phyloP scores from a whole-genome alignment of 345 rosid genomes.

The Lepidium sativum region DNA sequence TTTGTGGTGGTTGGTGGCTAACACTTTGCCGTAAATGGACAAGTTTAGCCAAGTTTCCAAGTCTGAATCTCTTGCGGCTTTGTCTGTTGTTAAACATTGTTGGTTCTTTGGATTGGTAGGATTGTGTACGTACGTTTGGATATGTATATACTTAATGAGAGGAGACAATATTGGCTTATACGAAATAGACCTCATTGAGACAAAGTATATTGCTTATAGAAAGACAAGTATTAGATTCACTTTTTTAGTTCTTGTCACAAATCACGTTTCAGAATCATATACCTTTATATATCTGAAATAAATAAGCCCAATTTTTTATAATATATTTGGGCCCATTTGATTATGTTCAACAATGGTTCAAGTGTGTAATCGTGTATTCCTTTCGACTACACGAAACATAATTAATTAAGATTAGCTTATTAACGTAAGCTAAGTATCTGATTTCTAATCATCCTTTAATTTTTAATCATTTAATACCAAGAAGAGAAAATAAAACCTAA shows the following conservation, averaged over 20 bases:
- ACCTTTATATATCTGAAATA: not conserved
- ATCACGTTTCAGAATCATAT: slow-evolving; percentile 1
- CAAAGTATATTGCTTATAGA: not conserved
- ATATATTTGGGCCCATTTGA: too few species aligned
- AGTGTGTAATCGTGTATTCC: too few species aligned
- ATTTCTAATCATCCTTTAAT: too few species aligned
- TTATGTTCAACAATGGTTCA: too few species aligned
- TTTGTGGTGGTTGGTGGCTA: slow-evolving; percentile 1
- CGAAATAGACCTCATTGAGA: slow-evolving; percentile 1
- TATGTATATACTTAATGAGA: not conserved
- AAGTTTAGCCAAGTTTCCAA: slow-evolving; percentile 27
- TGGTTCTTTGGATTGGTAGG: not conserved
- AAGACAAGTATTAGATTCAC: slow-evolving; percentile 18
- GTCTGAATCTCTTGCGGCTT: slow-evolving; percentile 22
- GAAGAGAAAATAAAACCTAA: too few species aligned
- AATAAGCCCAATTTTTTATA: not conserved
- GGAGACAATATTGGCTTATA: slow-evolving; percentile 11
- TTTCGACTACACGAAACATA: too few species aligned
- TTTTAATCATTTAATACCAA: too few species aligned
- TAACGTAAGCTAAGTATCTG: too few species aligned
- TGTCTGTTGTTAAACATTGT: slow-evolving; percentile 24
- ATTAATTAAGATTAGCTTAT: too few species aligned
- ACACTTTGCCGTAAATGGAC: slow-evolving; percentile 24
- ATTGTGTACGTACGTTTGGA: not conserved
- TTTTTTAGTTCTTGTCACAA: not conserved